Evolutionary conservation across 1,139 yeast species (phyloP), one percentile per base, ranked within the genome.

Genomic region (Sugiyamaella pinicola): DNA sequence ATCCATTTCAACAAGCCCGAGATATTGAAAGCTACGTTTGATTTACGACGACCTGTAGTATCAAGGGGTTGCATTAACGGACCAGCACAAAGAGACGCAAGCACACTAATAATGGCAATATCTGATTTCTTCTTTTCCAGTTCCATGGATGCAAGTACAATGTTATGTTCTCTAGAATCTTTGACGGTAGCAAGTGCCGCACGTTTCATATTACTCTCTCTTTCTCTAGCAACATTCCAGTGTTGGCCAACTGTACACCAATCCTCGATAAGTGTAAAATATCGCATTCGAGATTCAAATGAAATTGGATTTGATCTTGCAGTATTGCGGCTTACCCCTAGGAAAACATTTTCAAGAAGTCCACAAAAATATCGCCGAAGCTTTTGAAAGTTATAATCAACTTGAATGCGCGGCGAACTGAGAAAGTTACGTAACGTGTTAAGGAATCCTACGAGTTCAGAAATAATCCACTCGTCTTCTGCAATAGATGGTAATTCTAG

Each of bases 161-260:
- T 64, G 34, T 69, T 73, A 22, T 67, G 70, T 38, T 71, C 76
- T 6, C 67, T 62, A 0, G 64, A 53, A 21, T 71, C 72, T 24
- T 63, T 63, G 5, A 63, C 57, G 4, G 58, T 49, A 0, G 61
- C 58, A 22, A 64, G 48, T 2, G 65, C 66, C 7, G 59, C 39
- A 6, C 66, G 60, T 38, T 66, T 59, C 87, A 91, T 90, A 1
- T 73, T 67, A 5, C 72, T 69, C 61, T 89, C 91, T 47, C 97
- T 74, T 38, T 85, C 87, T 39, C 81, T 82, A 4, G 89, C 80
- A 3, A 84, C 66, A 33, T 82, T 75, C 40, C 40, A 42, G 31
- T 29, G 35, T 49, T 81, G 85, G 1, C 98, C 98, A 67, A 81
- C 83, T 0, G 96, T 96, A 69, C 96, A 89, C 99, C 99, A 95